Base-by-base conservation (phyloP, 1,284 basidiomycete species). In the Puccinia horiana region DNA sequence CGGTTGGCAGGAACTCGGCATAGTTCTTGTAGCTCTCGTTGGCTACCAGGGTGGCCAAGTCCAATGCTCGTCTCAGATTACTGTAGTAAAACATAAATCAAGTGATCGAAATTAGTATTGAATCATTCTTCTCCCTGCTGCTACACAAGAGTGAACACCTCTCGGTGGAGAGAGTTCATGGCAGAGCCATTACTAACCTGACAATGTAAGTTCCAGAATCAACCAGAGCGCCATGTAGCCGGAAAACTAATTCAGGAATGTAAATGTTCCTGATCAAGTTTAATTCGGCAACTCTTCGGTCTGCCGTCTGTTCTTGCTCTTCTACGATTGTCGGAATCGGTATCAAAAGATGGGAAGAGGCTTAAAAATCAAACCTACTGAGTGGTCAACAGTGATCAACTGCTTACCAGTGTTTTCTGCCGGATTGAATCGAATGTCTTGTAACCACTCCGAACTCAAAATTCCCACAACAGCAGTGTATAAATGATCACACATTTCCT, bases 1-100 rank as follows among this genome's bases (percentile, higher is more conserved):
- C 80, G 81, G 90, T 88, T 75, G 89, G 89, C 37, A 93, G 89
- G 87, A 98, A 97, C 86, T 95, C 94, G 83, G 93, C 91, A 86
- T 95, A 97, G 37, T 98, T 88, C 85, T 91, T 91, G 87, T 94
- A 93, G 67, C 93, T 90, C 84, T 94, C 94, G 87, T 96, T 94
- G 0, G 95, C 96, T 1, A 99, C 92, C 47, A 94, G 89, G 84
- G 93, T 94, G 20, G 92, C 91, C 2, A 99, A 89, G 49, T 92
- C 88, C 78, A 98, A 88, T 0, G 92, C 92, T 20, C 90, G 89
- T 84, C 92, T 91, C n/a, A 97, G 89, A 85, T 96, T 94, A 80
- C 94, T 95, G 85, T 29, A 72, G 11, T 29, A 18, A 76, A 44
- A 67, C 44, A 42, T 52, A 52, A 40, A 67, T 26, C 44, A 56